These are phyloP conservation scores for Chaetomium globosum DNA, from an alignment of 2,329 filamentous ascomycete species.

Conservation along the genomic window DNA sequence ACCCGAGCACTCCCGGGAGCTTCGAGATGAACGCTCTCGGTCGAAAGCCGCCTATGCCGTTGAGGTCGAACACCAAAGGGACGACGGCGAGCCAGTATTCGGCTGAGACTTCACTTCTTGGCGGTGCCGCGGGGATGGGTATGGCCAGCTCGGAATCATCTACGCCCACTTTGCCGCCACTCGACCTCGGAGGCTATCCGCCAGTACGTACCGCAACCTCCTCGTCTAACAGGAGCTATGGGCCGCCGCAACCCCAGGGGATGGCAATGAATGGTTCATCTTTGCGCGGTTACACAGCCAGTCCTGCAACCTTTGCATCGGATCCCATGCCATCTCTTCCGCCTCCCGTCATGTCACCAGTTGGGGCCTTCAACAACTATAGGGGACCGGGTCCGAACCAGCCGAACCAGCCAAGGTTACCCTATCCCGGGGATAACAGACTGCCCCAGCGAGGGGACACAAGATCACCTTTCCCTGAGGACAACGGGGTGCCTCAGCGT, in stretches of 20 bases:
- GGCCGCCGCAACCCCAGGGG: conserved; percentile 35
- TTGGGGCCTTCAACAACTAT: conserved; percentile 28
- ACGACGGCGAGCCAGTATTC: conserved; percentile 37
- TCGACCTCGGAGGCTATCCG: conserved; percentile 31
- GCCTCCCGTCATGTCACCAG: conserved; percentile 36
- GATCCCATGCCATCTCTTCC: conserved; percentile 39
- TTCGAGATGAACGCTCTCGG: conserved; percentile 58
- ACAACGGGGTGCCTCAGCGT: not conserved
- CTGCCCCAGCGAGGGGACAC: not conserved
- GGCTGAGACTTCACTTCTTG: conserved; percentile 40
- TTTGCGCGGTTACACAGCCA: conserved; percentile 36
- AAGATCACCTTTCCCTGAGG: not conserved
- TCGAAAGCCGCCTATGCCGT: conserved; percentile 53
- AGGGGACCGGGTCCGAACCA: conserved; percentile 26
- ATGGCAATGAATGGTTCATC: conserved; percentile 37
- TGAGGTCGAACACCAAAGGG: conserved; percentile 40
- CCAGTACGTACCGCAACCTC: conserved; percentile 35
- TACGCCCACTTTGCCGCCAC: conserved; percentile 35
- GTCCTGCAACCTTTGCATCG: conserved; percentile 36
- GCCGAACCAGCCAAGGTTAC: conserved; percentile 22
- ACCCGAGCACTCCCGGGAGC: conserved; percentile 56
- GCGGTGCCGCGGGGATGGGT: conserved; percentile 41
- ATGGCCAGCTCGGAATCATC: conserved; percentile 38
- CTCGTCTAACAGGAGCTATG: conserved; percentile 37
- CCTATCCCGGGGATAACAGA: conserved; percentile 17